Conservation (phyloP, 2,329 filamentous ascomycete species). For the Diaporthe citri region DNA sequence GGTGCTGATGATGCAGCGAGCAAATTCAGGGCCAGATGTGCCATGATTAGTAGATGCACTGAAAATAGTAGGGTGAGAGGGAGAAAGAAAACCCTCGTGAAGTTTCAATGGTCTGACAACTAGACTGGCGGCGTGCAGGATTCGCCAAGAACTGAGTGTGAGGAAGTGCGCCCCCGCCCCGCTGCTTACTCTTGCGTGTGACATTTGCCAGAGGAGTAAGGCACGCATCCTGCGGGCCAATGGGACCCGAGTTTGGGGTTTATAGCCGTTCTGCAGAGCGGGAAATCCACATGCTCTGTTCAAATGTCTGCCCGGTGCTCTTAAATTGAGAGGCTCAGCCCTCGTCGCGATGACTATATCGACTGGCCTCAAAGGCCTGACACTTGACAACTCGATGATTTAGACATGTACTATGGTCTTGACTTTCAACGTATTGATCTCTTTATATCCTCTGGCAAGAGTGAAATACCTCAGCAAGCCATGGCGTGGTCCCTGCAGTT, state of each 20-base stretch:
- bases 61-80: background rate
- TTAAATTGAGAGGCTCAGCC: background rate
- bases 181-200: background rate
- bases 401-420: background rate
- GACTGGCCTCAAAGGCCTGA: background rate
- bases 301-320: background rate
- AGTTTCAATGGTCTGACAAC: background rate
- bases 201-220: background rate
- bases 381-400: background rate
- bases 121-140: background rate
- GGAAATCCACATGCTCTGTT: background rate
- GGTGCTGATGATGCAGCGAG: constrained; percentile 6
- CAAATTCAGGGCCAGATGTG: background rate
- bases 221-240: background rate
- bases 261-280: background rate
- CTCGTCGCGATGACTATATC: background rate
- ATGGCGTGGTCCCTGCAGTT: no score
- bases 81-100: background rate
- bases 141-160: background rate
- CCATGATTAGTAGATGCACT: background rate
- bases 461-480: no score
- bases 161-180: background rate
- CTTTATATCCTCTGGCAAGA: no score
- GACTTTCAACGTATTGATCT: background rate
- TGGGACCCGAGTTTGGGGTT: background rate